Percentiles rank a stretch among this genome's conserved stretches.
phyloP scores from a whole-genome alignment of 495 filamentous ascomycete genomes.

The Sporormia fimetaria region DNA sequence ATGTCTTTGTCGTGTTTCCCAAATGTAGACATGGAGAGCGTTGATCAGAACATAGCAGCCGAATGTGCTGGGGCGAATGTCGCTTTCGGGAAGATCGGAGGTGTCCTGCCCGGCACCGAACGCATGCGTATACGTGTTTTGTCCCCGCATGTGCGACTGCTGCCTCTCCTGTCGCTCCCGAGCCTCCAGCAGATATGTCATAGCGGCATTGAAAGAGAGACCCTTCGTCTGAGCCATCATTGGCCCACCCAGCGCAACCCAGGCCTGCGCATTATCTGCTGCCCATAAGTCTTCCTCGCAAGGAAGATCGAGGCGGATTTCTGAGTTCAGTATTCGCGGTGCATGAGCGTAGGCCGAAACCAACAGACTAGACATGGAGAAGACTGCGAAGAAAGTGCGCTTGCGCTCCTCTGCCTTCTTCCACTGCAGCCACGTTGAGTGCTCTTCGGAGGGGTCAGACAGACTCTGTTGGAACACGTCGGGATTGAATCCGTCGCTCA shows the following conservation, averaged over 20 bases:
- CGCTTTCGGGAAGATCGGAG: slow-evolving; percentile 45
- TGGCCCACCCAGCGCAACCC: slow-evolving; percentile 64
- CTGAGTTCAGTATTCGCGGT: slow-evolving; percentile 85
- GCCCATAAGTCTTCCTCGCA: slow-evolving; percentile 91
- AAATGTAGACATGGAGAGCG: slow-evolving; percentile 94
- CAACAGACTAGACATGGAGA: slow-evolving; percentile 78
- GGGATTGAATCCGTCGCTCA: slow-evolving; percentile 22
- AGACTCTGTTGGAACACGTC: slow-evolving; percentile 10
- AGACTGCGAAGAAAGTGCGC: slow-evolving; percentile 84
- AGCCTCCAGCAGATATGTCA: slow-evolving; percentile 69
- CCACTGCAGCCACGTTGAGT: slow-evolving; percentile 82
- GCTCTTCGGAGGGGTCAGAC: slow-evolving; percentile 42
- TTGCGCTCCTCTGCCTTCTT: slow-evolving; percentile 83
- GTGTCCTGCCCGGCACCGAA: slow-evolving; percentile 37
- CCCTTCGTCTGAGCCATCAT: slow-evolving; percentile 52
- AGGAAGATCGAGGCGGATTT: slow-evolving; percentile 80
- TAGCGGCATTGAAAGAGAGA: slow-evolving; percentile 60
- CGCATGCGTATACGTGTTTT: slow-evolving; percentile 38
- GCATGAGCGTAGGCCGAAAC: slow-evolving; percentile 89
- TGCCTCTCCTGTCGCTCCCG: slow-evolving; percentile 67
- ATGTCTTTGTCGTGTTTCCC: slow-evolving; percentile 90
- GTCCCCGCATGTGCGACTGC: slow-evolving; percentile 34
- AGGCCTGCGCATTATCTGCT: slow-evolving; percentile 66
- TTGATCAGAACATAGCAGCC: slow-evolving; percentile 91
- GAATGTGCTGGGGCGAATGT: slow-evolving; percentile 82